Conservation (phyloP, 2,329 filamentous ascomycete species). For the Sporothrix humicola region DNA sequence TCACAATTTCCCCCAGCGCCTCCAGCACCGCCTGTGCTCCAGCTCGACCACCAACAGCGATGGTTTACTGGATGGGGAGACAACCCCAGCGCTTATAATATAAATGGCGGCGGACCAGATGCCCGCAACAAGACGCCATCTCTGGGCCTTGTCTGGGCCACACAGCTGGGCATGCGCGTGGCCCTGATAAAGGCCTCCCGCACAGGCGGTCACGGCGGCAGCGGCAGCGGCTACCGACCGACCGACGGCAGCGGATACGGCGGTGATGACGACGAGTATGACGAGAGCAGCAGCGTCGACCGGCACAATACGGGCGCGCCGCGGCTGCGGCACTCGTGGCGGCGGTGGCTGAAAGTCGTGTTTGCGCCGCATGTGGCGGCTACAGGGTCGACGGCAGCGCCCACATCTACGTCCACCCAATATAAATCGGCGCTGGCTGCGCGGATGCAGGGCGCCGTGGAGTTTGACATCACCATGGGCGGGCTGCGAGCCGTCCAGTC, state of each 20-base stretch:
- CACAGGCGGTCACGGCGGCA: constrained; percentile 47
- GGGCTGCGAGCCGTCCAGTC: constrained; percentile 54
- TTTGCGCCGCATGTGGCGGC: constrained; percentile 78
- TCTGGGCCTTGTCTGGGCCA: constrained; percentile 87
- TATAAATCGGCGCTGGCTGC: constrained; percentile 18
- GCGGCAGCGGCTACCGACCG: constrained; percentile 45
- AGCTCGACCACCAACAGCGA: constrained; percentile 85
- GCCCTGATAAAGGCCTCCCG: constrained; percentile 74
- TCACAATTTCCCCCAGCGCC: constrained; percentile 38
- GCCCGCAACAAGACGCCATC: constrained; percentile 78
- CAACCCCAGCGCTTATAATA: constrained; percentile 54
- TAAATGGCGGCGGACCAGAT: constrained; percentile 41
- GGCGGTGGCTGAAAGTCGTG: constrained; percentile 83
- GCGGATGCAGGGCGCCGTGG: constrained; percentile 55
- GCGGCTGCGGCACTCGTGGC: constrained; percentile 54
- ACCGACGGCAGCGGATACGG: constrained; percentile 40
- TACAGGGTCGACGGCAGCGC: constrained; percentile 51
- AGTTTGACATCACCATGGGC: constrained; percentile 76
- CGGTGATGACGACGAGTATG: constrained; percentile 33
- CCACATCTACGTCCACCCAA: constrained; percentile 36
- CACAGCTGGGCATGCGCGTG: constrained; percentile 82
- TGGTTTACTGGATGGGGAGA: constrained; percentile 98
- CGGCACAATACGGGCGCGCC: constrained; percentile 47
- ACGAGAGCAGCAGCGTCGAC: constrained; percentile 46
- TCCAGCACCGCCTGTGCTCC: constrained; percentile 59